Evolutionary conservation across 129 eudicot genomes (phyloP).

Genomic region (Erigeron canadensis): DNA sequence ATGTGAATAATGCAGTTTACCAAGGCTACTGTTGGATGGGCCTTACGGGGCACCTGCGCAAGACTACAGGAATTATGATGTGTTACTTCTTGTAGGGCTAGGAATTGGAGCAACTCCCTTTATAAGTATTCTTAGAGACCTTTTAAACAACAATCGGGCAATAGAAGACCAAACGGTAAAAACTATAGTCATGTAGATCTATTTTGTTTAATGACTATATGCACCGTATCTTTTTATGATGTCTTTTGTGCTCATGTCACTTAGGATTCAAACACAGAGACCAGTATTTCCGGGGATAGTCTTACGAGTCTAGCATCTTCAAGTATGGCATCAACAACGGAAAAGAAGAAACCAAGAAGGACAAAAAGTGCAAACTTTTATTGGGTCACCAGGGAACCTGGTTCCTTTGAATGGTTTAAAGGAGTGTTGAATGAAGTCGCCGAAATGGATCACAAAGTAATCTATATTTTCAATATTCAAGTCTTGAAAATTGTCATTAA

Average conservation of each 20-base stretch:
- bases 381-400: conserved; percentile 96
- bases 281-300: conserved; percentile 72
- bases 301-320: conserved; percentile 72
- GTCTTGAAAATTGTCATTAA: not conserved
- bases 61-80: conserved; percentile 91
- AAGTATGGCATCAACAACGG: conserved; percentile 52
- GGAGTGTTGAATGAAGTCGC: conserved; percentile 99
- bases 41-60: conserved; percentile 99
- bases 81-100: conserved; percentile 88
- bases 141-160: conserved; percentile 59
- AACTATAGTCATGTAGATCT: not conserved
- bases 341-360: conserved; percentile 56
- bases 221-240: not conserved
- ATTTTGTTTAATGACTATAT: not conserved
- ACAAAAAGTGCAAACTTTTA: conserved; percentile 71
- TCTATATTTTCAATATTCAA: not conserved
- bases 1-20: conserved; percentile 51
- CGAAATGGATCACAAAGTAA: conserved; percentile 91
- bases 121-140: conserved; percentile 90
- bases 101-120: conserved; percentile 99
- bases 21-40: conserved; percentile 78
- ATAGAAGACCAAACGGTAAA: conserved; percentile 57
- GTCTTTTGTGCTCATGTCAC: conserved; percentile 29
- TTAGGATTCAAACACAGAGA: conserved; percentile 84
- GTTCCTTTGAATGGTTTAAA: conserved; percentile 98